Evolutionary conservation across 1,284 basidiomycete species (phyloP).

Genomic region (Microbotryomycetes sp.): DNA sequence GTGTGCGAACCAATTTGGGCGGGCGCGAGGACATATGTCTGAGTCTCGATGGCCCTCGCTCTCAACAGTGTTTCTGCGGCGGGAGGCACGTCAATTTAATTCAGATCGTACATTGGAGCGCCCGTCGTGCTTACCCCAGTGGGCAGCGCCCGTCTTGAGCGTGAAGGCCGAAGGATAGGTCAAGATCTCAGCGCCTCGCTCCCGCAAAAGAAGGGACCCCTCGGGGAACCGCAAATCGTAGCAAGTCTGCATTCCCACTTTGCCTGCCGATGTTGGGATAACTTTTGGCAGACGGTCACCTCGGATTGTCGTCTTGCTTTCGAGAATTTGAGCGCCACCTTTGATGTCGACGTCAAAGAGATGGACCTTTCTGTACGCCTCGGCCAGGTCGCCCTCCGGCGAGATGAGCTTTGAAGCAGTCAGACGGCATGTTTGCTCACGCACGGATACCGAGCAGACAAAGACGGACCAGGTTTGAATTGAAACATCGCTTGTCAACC

Average conservation of each 20-base stretch:
- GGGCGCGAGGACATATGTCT: conserved; percentile 40
- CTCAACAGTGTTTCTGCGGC: conserved; percentile 37
- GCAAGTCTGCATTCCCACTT: conserved; percentile 47
- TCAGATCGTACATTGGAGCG: too few relatives aligned
- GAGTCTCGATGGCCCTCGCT: conserved; percentile 44
- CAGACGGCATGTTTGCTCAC: conserved; percentile 25
- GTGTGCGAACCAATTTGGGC: conserved; percentile 40
- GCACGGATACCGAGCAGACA: conserved; percentile 25
- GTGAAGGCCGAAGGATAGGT: conserved; percentile 49
- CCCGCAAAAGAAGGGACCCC: conserved; percentile 42
- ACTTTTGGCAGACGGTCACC: conserved; percentile 41
- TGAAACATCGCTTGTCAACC: conserved; percentile 15
- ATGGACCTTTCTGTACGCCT: conserved; percentile 47
- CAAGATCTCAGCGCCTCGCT: conserved; percentile 46
- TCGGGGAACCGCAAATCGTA: conserved; percentile 51
- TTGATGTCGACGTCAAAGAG: conserved; percentile 49
- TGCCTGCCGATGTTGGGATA: conserved; percentile 41
- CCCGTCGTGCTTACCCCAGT: conserved; percentile 28
- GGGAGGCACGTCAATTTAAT: conserved; percentile 23
- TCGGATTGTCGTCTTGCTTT: conserved; percentile 41
- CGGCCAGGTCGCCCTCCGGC: conserved; percentile 40
- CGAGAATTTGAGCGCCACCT: conserved; percentile 37
- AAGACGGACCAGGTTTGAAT: conserved; percentile 15
- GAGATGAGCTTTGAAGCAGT: conserved; percentile 43
- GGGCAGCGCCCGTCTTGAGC: conserved; percentile 42